These are phyloP conservation scores for Crithidia expoeki DNA, from an alignment of 208 protist species.

Conservation along the genomic window DNA sequence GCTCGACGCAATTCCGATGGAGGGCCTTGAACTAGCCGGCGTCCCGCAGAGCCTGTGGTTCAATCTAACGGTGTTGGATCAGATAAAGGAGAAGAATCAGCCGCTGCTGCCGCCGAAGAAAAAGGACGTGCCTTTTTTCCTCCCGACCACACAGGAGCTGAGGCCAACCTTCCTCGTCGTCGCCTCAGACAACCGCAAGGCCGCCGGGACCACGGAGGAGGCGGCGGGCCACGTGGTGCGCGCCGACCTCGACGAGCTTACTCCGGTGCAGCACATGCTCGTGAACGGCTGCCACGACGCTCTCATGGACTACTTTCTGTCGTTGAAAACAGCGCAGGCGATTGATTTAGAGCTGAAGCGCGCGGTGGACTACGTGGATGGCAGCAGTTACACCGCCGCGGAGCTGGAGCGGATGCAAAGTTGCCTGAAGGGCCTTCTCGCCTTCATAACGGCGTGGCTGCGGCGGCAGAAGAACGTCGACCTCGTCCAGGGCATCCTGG, in stretches of 20 bases:
- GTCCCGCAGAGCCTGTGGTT: conserved; percentile 79
- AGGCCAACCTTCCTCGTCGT: conserved; percentile 84
- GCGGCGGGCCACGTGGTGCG: conserved; percentile 23
- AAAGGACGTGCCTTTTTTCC: conserved; percentile 90
- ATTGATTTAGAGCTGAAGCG: conserved; percentile 83
- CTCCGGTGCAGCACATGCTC: conserved; percentile 72
- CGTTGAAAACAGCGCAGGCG: conserved; percentile 54
- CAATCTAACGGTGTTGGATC: conserved; percentile 84
- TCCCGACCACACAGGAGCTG: conserved; percentile 83
- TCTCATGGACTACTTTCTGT: conserved; percentile 60
- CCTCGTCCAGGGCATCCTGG: conserved; percentile 80
- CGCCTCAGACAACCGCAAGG: conserved; percentile 41
- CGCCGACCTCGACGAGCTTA: conserved; percentile 52
- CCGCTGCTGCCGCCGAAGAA: conserved; percentile 91
- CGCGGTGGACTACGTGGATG: conserved; percentile 72
- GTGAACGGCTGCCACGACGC: conserved; percentile 56
- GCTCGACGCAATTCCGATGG: conserved; percentile 61
- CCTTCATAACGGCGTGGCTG: conserved; percentile 67
- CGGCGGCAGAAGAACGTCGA: conserved; percentile 68
- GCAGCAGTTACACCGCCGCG: conserved; percentile 59
- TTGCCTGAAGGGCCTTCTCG: conserved; percentile 53
- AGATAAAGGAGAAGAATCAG: conserved; percentile 91
- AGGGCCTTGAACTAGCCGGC: conserved; percentile 68
- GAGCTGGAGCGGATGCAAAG: conserved; percentile 63
- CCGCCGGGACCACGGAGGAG: not conserved